Percentiles rank a stretch among this genome's conserved stretches.
Conservation (phyloP, 768 basidiomycete genomes). For the Russula emetica region DNA sequence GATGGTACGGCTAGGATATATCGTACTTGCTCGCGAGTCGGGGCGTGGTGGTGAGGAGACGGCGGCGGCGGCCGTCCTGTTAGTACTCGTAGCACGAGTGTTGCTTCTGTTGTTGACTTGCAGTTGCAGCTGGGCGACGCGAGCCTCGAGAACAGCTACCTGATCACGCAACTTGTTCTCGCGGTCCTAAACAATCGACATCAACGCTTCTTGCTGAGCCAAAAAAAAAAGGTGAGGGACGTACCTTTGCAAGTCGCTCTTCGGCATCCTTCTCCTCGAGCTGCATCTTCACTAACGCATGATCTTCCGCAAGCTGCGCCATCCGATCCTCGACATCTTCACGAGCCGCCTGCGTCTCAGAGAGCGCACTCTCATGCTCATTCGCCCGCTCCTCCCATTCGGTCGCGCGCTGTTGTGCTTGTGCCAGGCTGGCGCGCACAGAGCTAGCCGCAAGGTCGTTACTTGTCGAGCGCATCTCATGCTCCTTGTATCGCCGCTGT, state of each 20-base stretch:
- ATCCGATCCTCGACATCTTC: constrained; percentile 65
- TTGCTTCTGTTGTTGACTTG: constrained; percentile 35
- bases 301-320: constrained; percentile 65
- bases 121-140: constrained; percentile 50
- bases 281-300: constrained; percentile 60
- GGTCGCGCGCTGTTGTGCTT: constrained; percentile 70
- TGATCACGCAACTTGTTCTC: constrained; percentile 67
- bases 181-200: constrained; percentile 49
- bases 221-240: constrained; percentile 4
- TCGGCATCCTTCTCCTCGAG: constrained; percentile 74
- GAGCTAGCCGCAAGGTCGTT: constrained; percentile 56
- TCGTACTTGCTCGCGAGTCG: constrained; percentile 70
- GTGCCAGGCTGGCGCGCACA: constrained; percentile 58
- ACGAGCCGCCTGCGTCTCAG: constrained; percentile 53
- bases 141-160: constrained; percentile 56
- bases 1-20: constrained; percentile 50
- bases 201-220: constrained; percentile 6
- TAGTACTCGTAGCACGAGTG: constrained; percentile 38
- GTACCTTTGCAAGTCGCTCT: constrained; percentile 62
- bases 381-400: constrained; percentile 81
- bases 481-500: constrained; percentile 70
- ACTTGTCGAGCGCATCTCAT: constrained; percentile 56
- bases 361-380: constrained; percentile 62
- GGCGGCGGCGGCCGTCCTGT: background rate
- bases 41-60: constrained; percentile 52